phyloP scores from a whole-genome alignment of 305 asterid genomes.

The Fraxinus ornus region DNA sequence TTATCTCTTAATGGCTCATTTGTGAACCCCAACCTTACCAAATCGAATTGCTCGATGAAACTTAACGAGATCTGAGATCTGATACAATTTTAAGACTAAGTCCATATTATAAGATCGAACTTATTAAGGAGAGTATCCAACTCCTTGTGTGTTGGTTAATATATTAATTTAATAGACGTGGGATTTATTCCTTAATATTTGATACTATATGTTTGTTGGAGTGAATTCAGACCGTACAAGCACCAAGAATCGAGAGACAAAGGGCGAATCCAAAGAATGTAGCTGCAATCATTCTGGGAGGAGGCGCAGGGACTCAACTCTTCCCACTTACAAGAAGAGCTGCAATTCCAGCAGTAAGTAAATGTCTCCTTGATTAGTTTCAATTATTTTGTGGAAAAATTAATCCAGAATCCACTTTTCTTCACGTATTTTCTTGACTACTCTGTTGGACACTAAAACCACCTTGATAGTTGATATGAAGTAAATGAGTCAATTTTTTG shows the following conservation, averaged over 20 bases:
- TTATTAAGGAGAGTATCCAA: too few species aligned
- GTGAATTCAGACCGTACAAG: conserved; percentile 47
- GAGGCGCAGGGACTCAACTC: conserved; percentile 81
- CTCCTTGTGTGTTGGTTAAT: neutral
- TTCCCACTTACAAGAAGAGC: conserved; percentile 89
- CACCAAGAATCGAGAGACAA: conserved; percentile 55
- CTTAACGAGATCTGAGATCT: neutral
- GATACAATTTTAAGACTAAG: neutral
- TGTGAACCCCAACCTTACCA: neutral
- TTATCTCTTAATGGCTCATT: neutral
- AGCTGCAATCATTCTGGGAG: conserved; percentile 93
- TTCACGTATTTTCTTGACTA: neutral
- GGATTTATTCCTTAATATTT: neutral
- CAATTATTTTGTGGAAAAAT: neutral
- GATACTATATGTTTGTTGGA: conserved; percentile 23
- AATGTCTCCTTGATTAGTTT: conserved; percentile 13
- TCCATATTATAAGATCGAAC: neutral
- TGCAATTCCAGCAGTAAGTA: conserved; percentile 96
- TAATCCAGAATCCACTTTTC: neutral
- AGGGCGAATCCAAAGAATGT: conserved; percentile 81
- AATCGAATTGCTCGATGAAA: neutral
- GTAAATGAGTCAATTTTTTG: neutral
- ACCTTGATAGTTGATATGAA: neutral
- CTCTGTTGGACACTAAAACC: neutral
- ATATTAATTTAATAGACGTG: neutral